A percentile compares a stretch with the other conserved stretches of the same genome.
Evolutionary conservation across 225 moss, liverwort and hornwort species (phyloP).

Genomic region (Polytrichum commune): DNA sequence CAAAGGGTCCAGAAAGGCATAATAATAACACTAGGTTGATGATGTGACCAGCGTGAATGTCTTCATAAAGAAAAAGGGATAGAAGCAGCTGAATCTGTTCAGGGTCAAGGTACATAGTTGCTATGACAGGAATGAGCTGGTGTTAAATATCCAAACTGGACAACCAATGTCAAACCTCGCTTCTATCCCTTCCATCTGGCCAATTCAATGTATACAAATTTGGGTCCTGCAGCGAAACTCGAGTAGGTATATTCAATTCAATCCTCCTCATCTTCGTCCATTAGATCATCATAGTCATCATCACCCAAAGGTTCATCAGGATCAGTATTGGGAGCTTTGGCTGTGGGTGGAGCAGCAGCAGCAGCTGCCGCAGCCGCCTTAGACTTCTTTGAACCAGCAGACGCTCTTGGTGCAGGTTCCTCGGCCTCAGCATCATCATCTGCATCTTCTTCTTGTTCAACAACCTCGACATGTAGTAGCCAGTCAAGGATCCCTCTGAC

Average conservation of each 20-base stretch:
- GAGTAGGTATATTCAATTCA: constrained; percentile 16
- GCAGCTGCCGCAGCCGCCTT: constrained; percentile 31
- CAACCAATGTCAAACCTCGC: too few relatives aligned
- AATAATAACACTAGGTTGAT: too few relatives aligned
- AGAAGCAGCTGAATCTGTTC: too few relatives aligned
- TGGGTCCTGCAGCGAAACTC: too few relatives aligned
- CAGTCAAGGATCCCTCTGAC: constrained; percentile 49
- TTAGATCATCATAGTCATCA: constrained; percentile 68
- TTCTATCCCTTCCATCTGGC: too few relatives aligned
- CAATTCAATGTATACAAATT: too few relatives aligned
- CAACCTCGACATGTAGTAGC: constrained; percentile 82
- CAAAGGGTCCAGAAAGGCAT: too few relatives aligned
- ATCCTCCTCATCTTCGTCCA: constrained; percentile 81
- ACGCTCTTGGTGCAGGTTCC: constrained; percentile 35
- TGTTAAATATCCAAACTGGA: too few relatives aligned
- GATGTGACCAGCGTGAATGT: too few relatives aligned
- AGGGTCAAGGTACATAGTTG: too few relatives aligned
- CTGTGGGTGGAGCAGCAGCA: constrained; percentile 2
- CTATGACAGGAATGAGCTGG: too few relatives aligned
- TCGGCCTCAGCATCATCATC: constrained; percentile 82
- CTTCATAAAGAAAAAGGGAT: too few relatives aligned
- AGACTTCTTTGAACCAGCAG: constrained; percentile 32
- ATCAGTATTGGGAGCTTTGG: constrained; percentile 12
- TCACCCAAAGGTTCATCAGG: constrained; percentile 41
- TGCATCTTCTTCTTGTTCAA: constrained; percentile 98